A percentile compares a stretch with the other conserved stretches of the same genome.
phyloP scores from a whole-genome alignment of 2,329 filamentous ascomycete species.

The Fusarium musae region DNA sequence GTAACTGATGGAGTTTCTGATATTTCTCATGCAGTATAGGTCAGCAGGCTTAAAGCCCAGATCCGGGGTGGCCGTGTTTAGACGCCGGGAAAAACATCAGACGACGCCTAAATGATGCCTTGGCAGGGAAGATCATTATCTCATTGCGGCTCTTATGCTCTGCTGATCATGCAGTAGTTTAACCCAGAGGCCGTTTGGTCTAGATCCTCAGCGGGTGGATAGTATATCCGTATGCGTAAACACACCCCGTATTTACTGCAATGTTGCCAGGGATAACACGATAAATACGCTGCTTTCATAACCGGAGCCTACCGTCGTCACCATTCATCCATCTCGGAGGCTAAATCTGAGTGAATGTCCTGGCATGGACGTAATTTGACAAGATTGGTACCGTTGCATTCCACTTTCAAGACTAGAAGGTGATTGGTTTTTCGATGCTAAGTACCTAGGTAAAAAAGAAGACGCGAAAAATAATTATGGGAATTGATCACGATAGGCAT shows the following conservation, averaged over 20 bases:
- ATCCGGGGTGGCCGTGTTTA: slow-evolving; percentile 29
- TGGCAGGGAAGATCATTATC: slow-evolving; percentile 25
- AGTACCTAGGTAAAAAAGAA: background rate
- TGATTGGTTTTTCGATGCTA: background rate
- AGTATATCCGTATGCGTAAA: slow-evolving; percentile 3
- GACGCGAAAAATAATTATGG: background rate
- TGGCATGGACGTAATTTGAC: background rate
- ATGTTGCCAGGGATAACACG: slow-evolving; percentile 14
- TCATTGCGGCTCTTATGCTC: slow-evolving; percentile 27
- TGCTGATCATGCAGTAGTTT: background rate
- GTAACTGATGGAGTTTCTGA: background rate
- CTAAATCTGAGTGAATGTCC: background rate
- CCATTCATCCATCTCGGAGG: slow-evolving; percentile 4
- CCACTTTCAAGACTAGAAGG: slow-evolving; percentile 1
- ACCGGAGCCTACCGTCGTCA: slow-evolving; percentile 25
- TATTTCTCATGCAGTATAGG: slow-evolving; percentile 15
- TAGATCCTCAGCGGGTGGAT: background rate
- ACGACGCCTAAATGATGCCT: slow-evolving; percentile 35
- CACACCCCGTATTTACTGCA: slow-evolving; percentile 4
- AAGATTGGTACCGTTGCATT: slow-evolving; percentile 7
- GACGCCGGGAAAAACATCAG: slow-evolving; percentile 35
- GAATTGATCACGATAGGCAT: slow-evolving; percentile 4
- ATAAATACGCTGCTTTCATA: slow-evolving; percentile 2
- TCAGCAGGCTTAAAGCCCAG: slow-evolving; percentile 14
- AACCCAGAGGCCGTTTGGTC: background rate